Evolutionary conservation across 108 stramenopile species (phyloP).

Genomic region (Fistulifera pelliculosa): DNA sequence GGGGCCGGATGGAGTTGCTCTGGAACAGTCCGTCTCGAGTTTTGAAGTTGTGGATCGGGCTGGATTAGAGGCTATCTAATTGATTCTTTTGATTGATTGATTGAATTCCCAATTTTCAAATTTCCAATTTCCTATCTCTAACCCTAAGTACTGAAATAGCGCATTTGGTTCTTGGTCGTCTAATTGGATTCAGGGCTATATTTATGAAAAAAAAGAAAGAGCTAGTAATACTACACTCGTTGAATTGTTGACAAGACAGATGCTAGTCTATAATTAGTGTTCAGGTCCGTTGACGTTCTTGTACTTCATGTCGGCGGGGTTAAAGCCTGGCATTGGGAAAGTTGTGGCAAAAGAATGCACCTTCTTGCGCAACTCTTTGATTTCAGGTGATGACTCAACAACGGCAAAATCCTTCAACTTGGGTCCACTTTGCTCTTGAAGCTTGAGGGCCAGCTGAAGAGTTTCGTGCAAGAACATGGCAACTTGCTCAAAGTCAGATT

Average conservation of each 20-base stretch:
- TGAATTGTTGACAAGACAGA: no score
- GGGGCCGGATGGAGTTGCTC: constrained; percentile 54
- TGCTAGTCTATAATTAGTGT: no score
- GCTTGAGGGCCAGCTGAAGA: constrained; percentile 68
- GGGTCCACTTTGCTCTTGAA: constrained; percentile 85
- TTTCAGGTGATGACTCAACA: constrained; percentile 67
- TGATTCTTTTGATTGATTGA: no score
- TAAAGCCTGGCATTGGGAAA: constrained; percentile 98
- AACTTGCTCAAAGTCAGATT: constrained; percentile 94
- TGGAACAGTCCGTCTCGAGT: constrained; percentile 42
- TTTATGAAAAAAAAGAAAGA: no score
- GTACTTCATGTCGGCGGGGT: constrained; percentile 83
- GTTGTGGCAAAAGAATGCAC: constrained; percentile 88
- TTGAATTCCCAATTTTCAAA: no score
- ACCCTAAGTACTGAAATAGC: no score
- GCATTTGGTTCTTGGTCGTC: no score
- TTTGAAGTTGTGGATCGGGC: constrained; percentile 48
- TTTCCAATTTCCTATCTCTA: no score
- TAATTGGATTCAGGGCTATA: no score
- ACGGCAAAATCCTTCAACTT: constrained; percentile 84
- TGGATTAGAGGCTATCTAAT: no score
- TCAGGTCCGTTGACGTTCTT: constrained; percentile 23
- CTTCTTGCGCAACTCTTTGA: constrained; percentile 56
- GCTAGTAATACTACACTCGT: no score
- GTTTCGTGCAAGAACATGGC: constrained; percentile 90